These are phyloP conservation scores for Antarctomyces pellizariae DNA, from an alignment of 495 filamentous ascomycete genomes.

Conservation along the genomic window DNA sequence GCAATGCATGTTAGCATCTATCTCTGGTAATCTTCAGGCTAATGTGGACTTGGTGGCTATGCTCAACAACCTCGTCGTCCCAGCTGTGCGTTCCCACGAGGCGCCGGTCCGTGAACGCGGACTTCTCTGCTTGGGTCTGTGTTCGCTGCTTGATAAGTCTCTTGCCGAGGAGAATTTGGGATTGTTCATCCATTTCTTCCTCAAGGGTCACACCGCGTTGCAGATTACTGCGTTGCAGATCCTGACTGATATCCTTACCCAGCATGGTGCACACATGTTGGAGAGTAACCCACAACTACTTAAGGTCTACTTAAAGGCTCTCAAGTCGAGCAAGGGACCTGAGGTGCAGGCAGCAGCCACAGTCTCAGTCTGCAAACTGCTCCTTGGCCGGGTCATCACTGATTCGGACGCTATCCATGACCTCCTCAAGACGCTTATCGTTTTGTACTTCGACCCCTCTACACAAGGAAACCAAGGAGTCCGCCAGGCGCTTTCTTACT, in stretches of 20 bases:
- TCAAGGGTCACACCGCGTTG: constrained; percentile 69
- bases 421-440: constrained; percentile 57
- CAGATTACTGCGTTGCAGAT: constrained; percentile 81
- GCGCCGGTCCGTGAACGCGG: constrained; percentile 81
- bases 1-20: constrained; percentile 88
- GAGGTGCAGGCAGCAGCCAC: constrained; percentile 66
- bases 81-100: constrained; percentile 81
- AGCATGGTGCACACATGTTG: constrained; percentile 55
- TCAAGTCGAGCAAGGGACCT: constrained; percentile 41
- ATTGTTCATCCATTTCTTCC: constrained; percentile 89
- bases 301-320: constrained; percentile 54
- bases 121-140: constrained; percentile 70
- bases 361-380: constrained; percentile 60
- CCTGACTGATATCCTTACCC: constrained; percentile 77
- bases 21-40: constrained; percentile 58
- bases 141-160: constrained; percentile 72
- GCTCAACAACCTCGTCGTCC: constrained; percentile 90
- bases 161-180: constrained; percentile 83
- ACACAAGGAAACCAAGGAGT: constrained; percentile 68
- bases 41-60: constrained; percentile 78
- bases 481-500: constrained; percentile 77
- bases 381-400: constrained; percentile 47
- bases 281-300: constrained; percentile 33
- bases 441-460: constrained; percentile 78
- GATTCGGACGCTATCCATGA: constrained; percentile 33